Evolutionary conservation across 2,329 filamentous ascomycete species (phyloP), one percentile per base, ranked within the genome.

Genomic region (Neoscytalidium dimidiatum): DNA sequence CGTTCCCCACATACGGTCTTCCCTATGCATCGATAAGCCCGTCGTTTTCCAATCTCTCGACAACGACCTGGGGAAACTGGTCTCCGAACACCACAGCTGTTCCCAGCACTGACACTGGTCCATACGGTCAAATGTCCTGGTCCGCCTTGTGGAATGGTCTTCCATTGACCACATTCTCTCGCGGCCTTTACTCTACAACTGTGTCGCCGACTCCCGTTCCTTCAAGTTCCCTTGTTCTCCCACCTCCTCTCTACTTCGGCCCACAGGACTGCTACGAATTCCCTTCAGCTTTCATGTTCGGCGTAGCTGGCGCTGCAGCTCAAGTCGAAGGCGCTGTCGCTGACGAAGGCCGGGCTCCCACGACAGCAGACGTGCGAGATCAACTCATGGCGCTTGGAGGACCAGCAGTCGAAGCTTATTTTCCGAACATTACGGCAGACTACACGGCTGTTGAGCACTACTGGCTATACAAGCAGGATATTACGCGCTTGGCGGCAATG

Each of bases 381-480:
- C 9, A 41, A 17, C 38, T 41, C 4, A 5, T 41, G 13, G 5
- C 38, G n/a, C 4, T 17, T 13, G 72, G 75, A 28, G 73, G 71
- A 3, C 78, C 78, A 3, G 74, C 73, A 5, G 69, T 80, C 2
- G 72, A 78, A 66, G 79, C 81, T 58, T 77, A 75, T 4, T 57
- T 79, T 1, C 67, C 72, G 41, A 78, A 70, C 67, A 69, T 72
- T 0, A 78, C 69, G 3, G 83, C 82, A 3, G 84, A 86, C 67
- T 72, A 86, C 21, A 79, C 80, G 0, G 78, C 82, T 64, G 78
- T 82, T 58, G 78, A 83, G 61, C 84, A 84, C 67, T 83, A 81
- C 60, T 41, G 14, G 2, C 72, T 81, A n/a, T 84, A 84, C 71
- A 82, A 83, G 61, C 78, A 83, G 71, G 69, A 67, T 68, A 75